Percentiles rank a stretch among this genome's conserved stretches.
Conservation (phyloP, 495 filamentous ascomycete species). For the Aspergillus cavernicola region DNA sequence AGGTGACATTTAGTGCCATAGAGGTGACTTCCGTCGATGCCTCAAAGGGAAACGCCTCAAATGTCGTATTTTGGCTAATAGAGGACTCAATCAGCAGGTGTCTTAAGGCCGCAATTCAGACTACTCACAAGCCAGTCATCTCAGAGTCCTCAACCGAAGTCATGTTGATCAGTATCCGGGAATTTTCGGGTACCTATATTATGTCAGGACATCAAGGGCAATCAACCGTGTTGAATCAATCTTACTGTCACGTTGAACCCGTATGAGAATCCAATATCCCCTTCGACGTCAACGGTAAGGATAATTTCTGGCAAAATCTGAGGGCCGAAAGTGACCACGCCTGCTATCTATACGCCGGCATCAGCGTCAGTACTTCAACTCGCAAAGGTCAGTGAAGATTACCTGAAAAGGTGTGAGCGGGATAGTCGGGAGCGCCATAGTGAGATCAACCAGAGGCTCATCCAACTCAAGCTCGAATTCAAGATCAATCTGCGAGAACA, state of each 20-base stretch:
- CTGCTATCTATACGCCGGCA: slow-evolving; percentile 22
- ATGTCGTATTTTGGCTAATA: slow-evolving; percentile 17
- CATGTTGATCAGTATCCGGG: slow-evolving; percentile 22
- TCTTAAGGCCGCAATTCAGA: not conserved
- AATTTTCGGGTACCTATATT: slow-evolving; percentile 23
- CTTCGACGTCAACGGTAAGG: slow-evolving; percentile 13
- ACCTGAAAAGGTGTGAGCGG: slow-evolving; percentile 25
- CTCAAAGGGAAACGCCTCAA: slow-evolving; percentile 25
- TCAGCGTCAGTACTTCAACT: not conserved
- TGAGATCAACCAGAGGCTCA: slow-evolving; percentile 9
- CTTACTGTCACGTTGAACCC: slow-evolving; percentile 22
- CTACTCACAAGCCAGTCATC: slow-evolving; percentile 26
- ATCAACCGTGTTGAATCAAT: not conserved
- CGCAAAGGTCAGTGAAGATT: not conserved
- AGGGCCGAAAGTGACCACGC: slow-evolving; percentile 26
- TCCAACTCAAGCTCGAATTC: slow-evolving; percentile 13
- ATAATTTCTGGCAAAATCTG: slow-evolving; percentile 18
- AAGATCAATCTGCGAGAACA: slow-evolving; percentile 29
- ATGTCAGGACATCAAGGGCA: not conserved
- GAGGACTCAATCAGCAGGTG: not conserved
- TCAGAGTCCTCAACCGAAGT: slow-evolving; percentile 15
- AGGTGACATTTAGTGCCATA: slow-evolving; percentile 19
- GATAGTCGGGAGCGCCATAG: slow-evolving; percentile 22
- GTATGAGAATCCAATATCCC: slow-evolving; percentile 24
- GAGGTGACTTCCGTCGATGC: slow-evolving; percentile 13